Evolutionary conservation across 108 stramenopile genomes (phyloP), one percentile per base, ranked within the genome.

Genomic region (Cyclotella cryptica): DNA sequence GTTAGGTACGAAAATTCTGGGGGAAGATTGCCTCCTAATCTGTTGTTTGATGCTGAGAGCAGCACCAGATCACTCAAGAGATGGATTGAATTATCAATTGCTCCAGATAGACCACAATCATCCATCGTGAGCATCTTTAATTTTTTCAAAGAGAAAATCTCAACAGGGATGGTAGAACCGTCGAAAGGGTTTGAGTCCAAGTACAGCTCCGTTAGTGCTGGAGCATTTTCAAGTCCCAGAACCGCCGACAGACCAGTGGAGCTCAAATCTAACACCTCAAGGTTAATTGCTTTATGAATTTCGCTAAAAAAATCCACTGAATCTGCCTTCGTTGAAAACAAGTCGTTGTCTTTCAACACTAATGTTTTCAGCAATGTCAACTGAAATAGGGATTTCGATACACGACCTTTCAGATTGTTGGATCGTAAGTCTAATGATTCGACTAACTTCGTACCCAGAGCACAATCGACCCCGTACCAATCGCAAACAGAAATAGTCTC

Each of bases 381-480:
- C 27, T 67, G 43, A 42, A 68, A 75, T 18, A 75, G 0, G 9
- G 66, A 58, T 19, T 55, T 59, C 1, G 74, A 49, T 1, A 67
- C 22, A 35, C 29, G 65, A 40, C 67, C 51, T 39, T 59, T 41
- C 15, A 75, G 61, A 69, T 75, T 75, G 51, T 75, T 75, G 22
- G 61, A 62, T 35, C 40, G 39, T 7, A 75, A 60, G 39, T 68
- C 67, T n/a, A 75, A 26, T 4, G 30, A 19, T 43, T 75, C 57
- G 0, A 75, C 66, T 15, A 49, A 11, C 21, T 52, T 45, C 18
- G 44, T 47, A 11, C 40, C 66, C 2, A 41, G 13, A 10, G 62
- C 15, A 54, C 74, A 75, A 15, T 39, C 28, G 15, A 75, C 60
- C 14, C 74, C 74, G 45, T 67, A 75, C 74, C 74, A 75, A 46